Percentiles rank a stretch among this genome's conserved stretches.
These are phyloP conservation scores for Ephemerocybe angulata DNA, from an alignment of 768 basidiomycete genomes.

Conservation along the genomic window DNA sequence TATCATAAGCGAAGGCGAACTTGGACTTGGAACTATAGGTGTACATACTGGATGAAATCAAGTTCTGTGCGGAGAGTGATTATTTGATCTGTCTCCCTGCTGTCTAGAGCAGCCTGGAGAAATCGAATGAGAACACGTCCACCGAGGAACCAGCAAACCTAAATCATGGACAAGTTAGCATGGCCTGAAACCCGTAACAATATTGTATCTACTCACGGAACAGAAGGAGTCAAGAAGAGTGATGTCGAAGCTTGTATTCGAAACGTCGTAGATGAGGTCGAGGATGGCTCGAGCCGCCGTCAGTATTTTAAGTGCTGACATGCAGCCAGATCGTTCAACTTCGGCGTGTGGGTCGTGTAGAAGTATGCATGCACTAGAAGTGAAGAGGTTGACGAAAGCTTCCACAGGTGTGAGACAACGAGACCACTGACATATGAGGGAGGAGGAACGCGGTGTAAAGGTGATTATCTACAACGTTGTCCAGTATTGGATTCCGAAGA, in stretches of 20 bases:
- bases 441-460: slow-evolving; percentile 48
- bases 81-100: slow-evolving; percentile 54
- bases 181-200: not conserved
- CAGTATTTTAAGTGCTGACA: slow-evolving; percentile 67
- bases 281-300: slow-evolving; percentile 63
- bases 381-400: not conserved
- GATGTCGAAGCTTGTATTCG: slow-evolving; percentile 70
- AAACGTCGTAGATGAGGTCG: slow-evolving; percentile 62
- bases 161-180: not conserved
- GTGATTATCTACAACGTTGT: slow-evolving; percentile 56
- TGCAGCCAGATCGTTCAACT: slow-evolving; percentile 52
- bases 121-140: slow-evolving; percentile 67
- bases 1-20: not conserved
- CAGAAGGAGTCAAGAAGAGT: slow-evolving; percentile 69
- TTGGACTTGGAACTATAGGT: not conserved
- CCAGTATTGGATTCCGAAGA: slow-evolving; percentile 51
- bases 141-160: slow-evolving; percentile 70
- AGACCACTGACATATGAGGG: slow-evolving; percentile 35
- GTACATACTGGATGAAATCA: slow-evolving; percentile 61
- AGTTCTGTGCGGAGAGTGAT: slow-evolving; percentile 58
- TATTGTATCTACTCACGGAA: slow-evolving; percentile 41
- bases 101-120: slow-evolving; percentile 58
- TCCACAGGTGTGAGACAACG: not conserved
- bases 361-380: slow-evolving; percentile 57
- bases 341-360: slow-evolving; percentile 77